These are phyloP conservation scores for Thielaviopsis ethacetica DNA, from an alignment of 2,329 filamentous ascomycete species.

Conservation along the genomic window DNA sequence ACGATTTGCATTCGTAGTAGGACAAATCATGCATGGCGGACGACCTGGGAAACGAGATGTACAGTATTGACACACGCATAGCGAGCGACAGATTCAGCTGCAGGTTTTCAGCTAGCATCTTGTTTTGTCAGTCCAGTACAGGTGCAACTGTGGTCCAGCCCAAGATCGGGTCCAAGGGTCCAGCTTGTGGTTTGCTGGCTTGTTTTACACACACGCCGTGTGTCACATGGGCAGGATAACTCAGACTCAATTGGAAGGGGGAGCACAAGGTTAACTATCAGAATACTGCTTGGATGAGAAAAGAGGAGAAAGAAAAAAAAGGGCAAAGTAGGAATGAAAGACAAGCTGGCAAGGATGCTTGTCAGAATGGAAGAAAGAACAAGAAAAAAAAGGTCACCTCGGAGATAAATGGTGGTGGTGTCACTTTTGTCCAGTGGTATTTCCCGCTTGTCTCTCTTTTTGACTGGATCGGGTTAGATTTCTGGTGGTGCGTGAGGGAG, in stretches of 20 bases:
- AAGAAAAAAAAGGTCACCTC: neutral
- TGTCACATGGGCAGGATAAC: neutral
- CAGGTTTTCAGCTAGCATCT: too few relatives aligned
- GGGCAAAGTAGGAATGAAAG: neutral
- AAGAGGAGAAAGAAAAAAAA: neutral
- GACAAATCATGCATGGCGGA: too few relatives aligned
- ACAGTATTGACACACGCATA: too few relatives aligned
- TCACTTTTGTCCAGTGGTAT: neutral
- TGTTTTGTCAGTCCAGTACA: neutral
- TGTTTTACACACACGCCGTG: neutral
- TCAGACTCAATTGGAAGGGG: neutral
- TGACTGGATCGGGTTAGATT: too few relatives aligned
- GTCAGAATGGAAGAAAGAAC: neutral
- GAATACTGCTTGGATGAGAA: too few relatives aligned
- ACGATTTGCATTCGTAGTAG: too few relatives aligned
- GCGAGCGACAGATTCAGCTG: too few relatives aligned
- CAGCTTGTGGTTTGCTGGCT: neutral
- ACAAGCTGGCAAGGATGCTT: neutral
- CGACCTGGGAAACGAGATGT: too few relatives aligned
- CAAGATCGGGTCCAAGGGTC: neutral
- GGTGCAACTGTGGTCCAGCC: neutral
- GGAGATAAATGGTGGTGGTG: neutral
- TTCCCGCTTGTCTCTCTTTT: neutral
- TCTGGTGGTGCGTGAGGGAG: neutral
- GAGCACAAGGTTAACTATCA: neutral